These are phyloP conservation scores for Sugiyamaella pinicola DNA, from an alignment of 1,139 yeast genomes.

Conservation along the genomic window DNA sequence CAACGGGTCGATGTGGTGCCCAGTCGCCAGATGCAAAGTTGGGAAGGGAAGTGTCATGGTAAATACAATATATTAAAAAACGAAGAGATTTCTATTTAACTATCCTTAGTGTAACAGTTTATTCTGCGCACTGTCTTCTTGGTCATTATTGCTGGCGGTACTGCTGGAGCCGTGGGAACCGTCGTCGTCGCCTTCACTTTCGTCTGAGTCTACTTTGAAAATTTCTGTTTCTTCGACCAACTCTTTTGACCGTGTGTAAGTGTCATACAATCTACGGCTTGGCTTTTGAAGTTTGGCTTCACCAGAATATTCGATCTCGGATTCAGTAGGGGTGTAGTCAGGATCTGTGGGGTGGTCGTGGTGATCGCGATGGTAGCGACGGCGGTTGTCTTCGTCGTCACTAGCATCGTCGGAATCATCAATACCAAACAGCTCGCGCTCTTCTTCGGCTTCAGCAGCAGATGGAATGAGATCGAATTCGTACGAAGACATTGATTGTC, in stretches of 20 bases:
- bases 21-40: too few species aligned
- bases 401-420: slow-evolving; percentile 23
- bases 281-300: slow-evolving; percentile 8
- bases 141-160: not conserved
- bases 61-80: not conserved
- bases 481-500: slow-evolving; percentile 31
- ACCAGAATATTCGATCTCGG: slow-evolving; percentile 4
- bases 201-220: slow-evolving; percentile 29
- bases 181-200: slow-evolving; percentile 22
- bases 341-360: slow-evolving; percentile 8
- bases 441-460: slow-evolving; percentile 33
- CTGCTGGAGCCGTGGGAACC: slow-evolving; percentile 7
- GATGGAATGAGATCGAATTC: slow-evolving; percentile 40
- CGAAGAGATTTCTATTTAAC: slow-evolving; percentile 6
- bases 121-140: not conserved
- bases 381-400: slow-evolving; percentile 18
- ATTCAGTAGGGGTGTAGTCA: slow-evolving; percentile 4
- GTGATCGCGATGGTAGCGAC: slow-evolving; percentile 1
- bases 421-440: slow-evolving; percentile 22
- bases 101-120: not conserved
- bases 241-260: slow-evolving; percentile 18
- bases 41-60: too few species aligned
- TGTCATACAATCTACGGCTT: slow-evolving; percentile 29
- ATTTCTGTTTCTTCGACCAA: slow-evolving; percentile 18
- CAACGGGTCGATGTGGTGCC: too few species aligned